phyloP scores from a whole-genome alignment of 768 basidiomycete species.

The Kwoniella dendrophila region DNA sequence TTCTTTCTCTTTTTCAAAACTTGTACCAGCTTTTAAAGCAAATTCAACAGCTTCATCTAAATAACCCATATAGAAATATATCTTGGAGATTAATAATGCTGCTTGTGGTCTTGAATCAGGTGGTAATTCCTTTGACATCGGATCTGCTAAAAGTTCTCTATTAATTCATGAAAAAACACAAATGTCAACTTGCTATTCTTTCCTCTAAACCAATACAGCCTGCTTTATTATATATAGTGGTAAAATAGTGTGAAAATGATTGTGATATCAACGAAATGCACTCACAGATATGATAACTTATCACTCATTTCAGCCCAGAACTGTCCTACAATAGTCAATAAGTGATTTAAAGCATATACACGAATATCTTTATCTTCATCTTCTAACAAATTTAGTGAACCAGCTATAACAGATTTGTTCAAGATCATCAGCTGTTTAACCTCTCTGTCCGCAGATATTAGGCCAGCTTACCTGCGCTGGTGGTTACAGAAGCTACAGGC shows the following conservation, averaged over 20 bases:
- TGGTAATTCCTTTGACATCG: slow-evolving; percentile 65
- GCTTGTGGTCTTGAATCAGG: slow-evolving; percentile 76
- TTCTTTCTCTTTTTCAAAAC: slow-evolving; percentile 67
- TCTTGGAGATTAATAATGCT: slow-evolving; percentile 92
- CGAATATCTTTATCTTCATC: slow-evolving; percentile 82
- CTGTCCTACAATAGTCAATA: slow-evolving; percentile 81
- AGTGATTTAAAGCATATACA: slow-evolving; percentile 81
- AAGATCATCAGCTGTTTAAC: background rate
- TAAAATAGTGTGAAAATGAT: no score
- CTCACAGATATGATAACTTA: slow-evolving; percentile 83
- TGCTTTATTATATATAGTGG: no score
- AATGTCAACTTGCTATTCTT: slow-evolving; percentile 29
- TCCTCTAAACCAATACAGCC: no score
- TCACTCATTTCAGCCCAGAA: slow-evolving; percentile 99
- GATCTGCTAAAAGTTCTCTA: slow-evolving; percentile 90
- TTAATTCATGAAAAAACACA: background rate
- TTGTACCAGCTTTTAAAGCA: slow-evolving; percentile 83
- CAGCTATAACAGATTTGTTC: slow-evolving; percentile 63
- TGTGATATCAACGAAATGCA: no score
- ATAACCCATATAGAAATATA: slow-evolving; percentile 94
- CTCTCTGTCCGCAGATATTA: background rate
- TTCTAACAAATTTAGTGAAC: slow-evolving; percentile 84
- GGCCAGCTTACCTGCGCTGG: slow-evolving; percentile 44
- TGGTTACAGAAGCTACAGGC: slow-evolving; percentile 41
- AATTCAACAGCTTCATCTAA: slow-evolving; percentile 95